phyloP scores from a whole-genome alignment of 495 filamentous ascomycete species.

The Penicillium tannophilum region DNA sequence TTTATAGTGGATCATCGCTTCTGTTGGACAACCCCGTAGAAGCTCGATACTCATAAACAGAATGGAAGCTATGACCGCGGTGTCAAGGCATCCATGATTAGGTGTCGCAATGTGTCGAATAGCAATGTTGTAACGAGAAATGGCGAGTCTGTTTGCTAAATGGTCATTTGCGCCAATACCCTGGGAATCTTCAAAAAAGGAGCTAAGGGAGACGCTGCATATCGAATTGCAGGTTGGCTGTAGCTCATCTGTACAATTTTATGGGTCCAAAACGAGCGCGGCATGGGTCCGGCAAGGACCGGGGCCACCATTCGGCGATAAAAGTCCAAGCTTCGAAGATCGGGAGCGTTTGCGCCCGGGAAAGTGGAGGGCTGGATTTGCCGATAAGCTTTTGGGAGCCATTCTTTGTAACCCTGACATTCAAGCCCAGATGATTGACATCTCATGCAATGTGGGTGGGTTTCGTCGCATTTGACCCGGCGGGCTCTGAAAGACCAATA shows the following conservation, averaged over 20 bases:
- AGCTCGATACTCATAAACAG: constrained; percentile 21
- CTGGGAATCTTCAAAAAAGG: constrained; percentile 7
- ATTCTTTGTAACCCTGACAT: constrained; percentile 45
- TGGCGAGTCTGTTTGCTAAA: constrained; percentile 2
- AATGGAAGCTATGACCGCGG: constrained; percentile 13
- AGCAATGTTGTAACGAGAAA: constrained; percentile 19
- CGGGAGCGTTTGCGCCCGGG: not conserved
- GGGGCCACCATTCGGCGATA: constrained; percentile 6
- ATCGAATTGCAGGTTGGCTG: constrained; percentile 6
- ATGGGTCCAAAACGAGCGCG: constrained; percentile 19
- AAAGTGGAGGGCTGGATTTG: constrained; percentile 4
- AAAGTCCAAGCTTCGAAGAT: constrained; percentile 6
- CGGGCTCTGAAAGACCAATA: constrained; percentile 8
- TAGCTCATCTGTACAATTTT: constrained; percentile 13
- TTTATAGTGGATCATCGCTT: not conserved
- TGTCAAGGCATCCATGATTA: constrained; percentile 5
- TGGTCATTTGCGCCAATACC: no score
- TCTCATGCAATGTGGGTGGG: constrained; percentile 13
- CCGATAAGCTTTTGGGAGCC: not conserved
- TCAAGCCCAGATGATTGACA: constrained; percentile 41
- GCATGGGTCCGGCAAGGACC: constrained; percentile 1
- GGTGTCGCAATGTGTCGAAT: constrained; percentile 6
- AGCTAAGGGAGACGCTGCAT: constrained; percentile 17
- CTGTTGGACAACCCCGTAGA: not conserved
- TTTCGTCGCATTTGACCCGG: constrained; percentile 23